Conservation (phyloP, 1,284 basidiomycete species). For the Takashimella tepidaria region DNA sequence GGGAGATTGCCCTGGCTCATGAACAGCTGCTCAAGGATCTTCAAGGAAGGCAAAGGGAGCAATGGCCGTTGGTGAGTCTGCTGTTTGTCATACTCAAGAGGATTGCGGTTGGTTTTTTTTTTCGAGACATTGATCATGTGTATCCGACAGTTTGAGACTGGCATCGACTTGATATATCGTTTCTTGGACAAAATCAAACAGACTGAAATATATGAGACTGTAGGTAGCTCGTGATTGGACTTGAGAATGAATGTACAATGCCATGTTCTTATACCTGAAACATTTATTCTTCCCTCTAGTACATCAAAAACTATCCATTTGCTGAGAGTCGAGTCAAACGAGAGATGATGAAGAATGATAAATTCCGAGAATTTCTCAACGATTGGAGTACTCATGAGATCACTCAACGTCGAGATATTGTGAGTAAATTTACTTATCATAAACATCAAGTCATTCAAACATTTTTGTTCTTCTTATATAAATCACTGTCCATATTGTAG, state of each 20-base stretch:
- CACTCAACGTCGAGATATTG: constrained; percentile 62
- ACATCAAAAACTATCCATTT: constrained; percentile 63
- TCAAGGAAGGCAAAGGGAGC: constrained; percentile 66
- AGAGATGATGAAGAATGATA: constrained; percentile 61
- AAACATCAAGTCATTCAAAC: not conserved
- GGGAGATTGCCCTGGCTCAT: constrained; percentile 60
- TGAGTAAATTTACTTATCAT: constrained; percentile 9
- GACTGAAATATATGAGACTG: constrained; percentile 32
- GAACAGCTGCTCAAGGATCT: constrained; percentile 61
- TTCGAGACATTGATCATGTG: too few species aligned
- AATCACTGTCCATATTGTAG: constrained; percentile 40
- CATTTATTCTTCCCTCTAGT: constrained; percentile 16
- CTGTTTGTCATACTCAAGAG: too few species aligned
- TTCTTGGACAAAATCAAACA: too few species aligned
- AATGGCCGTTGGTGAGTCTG: constrained; percentile 60
- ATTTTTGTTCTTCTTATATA: not conserved
- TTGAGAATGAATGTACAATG: constrained; percentile 33
- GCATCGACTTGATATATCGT: too few species aligned
- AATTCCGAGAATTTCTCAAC: constrained; percentile 62
- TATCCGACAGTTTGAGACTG: too few species aligned
- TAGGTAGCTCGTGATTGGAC: constrained; percentile 33
- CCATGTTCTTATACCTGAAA: not conserved
- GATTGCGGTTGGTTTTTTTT: too few species aligned
- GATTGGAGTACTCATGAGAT: constrained; percentile 60
- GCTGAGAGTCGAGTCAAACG: constrained; percentile 69